Percentiles rank a stretch among this genome's conserved stretches.
Evolutionary conservation across 2,329 filamentous ascomycete species (phyloP).

Genomic region (Ophiobolus disseminans): DNA sequence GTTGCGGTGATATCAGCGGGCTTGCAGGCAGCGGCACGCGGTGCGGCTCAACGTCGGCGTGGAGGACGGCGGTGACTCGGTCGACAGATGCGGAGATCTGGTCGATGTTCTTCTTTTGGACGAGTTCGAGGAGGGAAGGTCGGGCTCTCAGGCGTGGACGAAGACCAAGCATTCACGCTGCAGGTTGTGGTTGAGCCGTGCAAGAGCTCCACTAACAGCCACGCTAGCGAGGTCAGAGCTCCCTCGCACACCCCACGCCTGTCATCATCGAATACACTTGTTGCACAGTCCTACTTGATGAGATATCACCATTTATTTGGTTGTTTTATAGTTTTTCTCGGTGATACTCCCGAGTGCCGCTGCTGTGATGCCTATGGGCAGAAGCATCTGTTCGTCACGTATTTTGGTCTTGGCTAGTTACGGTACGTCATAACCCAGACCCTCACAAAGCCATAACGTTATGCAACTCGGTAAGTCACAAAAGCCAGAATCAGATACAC

Average conservation of each 20-base stretch:
- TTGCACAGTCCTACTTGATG: too few relatives aligned
- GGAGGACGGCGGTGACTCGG: conserved; percentile 20
- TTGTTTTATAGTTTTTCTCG: too few relatives aligned
- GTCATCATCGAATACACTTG: conserved; percentile 11
- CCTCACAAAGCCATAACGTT: too few relatives aligned
- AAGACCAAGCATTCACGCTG: conserved; percentile 62
- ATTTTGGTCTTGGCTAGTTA: too few relatives aligned
- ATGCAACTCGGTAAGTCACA: too few relatives aligned
- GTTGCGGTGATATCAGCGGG: conserved; percentile 40
- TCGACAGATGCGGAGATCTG: conserved; percentile 49
- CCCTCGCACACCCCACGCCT: conserved; percentile 7
- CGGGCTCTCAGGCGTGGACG: conserved; percentile 65
- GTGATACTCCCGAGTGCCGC: too few relatives aligned
- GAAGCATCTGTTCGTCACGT: too few relatives aligned
- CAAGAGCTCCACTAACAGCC: conserved; percentile 17
- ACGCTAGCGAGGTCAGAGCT: conserved; percentile 17
- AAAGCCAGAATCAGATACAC: too few relatives aligned
- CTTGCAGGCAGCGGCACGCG: conserved; percentile 47
- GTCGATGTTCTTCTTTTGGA: conserved; percentile 59
- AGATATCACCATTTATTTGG: too few relatives aligned
- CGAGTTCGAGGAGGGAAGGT: conserved; percentile 68
- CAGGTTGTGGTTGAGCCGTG: conserved; percentile 26
- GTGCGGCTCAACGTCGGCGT: conserved; percentile 38
- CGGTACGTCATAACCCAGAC: too few relatives aligned
- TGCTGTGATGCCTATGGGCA: too few relatives aligned